Evolutionary conservation across 2,329 filamentous ascomycete genomes (phyloP), one percentile per base, ranked within the genome.

Genomic region (Coniochaeta sp.): DNA sequence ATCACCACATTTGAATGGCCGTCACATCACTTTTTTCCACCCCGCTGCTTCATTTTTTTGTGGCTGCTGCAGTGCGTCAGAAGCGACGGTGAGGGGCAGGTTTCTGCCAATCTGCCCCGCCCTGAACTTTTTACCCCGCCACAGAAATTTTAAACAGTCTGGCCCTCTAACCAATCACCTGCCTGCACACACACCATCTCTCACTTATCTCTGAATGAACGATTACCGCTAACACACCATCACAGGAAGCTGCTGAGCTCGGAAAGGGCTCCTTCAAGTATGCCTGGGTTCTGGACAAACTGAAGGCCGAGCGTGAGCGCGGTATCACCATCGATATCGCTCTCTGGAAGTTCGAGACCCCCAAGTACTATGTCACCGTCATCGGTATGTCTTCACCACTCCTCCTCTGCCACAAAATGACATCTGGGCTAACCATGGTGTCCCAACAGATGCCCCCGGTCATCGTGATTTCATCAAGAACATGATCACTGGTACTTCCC

Each of bases 381-480:
- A 96, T 95, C 79, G 88, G 86, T 90, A 84, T 66, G 83, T 76
- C 55, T 33, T 51, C n/a, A n/a, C n/a, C n/a, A n/a, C n/a, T n/a
- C n/a, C n/a, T n/a, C n/a, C n/a, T n/a, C n/a, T n/a, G n/a, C n/a
- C n/a, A n/a, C n/a, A n/a, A n/a, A n/a, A n/a, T n/a, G n/a, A n/a
- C n/a, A n/a, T n/a, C n/a, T n/a, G n/a, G n/a, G 58, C 63, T 65
- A 55, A 62, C 53, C 9, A 31, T 5, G 48, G 4, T 30, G 16
- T 35, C 3, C 35, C 24, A 14, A 9, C 63, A 87, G 89, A 99
- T 72, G 94, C 94, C 76, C 94, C 94, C 71, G 94, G 94, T 80
- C 94, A 99, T 81, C 92, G 94, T 94, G 94, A 99, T 75, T 99
- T 97, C 86, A 97, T 99, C 90, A 99, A 99, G 92, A 99, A 97